Base-by-base conservation (phyloP, 805 yeast species). In the Nakazawaea ernobii region DNA sequence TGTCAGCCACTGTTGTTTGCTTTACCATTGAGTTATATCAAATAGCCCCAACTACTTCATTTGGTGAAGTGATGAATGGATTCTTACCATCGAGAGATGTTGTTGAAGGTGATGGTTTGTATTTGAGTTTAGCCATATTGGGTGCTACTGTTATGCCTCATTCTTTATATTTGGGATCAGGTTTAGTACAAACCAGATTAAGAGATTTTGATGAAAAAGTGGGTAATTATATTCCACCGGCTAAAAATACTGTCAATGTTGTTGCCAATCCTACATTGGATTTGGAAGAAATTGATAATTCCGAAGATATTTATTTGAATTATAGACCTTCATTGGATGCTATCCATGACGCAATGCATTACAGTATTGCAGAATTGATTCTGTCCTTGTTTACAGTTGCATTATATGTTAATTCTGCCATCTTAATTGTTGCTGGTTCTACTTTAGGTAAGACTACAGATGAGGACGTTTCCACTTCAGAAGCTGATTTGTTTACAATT, bases 121-220 rank as follows among this genome's bases (percentile, higher is more conserved):
- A 82, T 58, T 67, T 88, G 17, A 79, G 92, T 24, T 71, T 91
- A 54, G 96, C 95, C 26, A 86, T 90, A 42, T 70, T 89, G 46
- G 97, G 97, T 24, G 96, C 97, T 9, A 90, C 96, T 0, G 96
- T 90, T 24, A 90, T 90, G 97, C 97, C 97, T 1, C 96, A 90
- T 59, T 82, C 91, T 1, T 68, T 90, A 43, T 88, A 85, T 57
- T 68, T 90, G 48, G 96, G 96, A 1, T 84, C 94, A 0, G 92
- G 94, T 6, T 69, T 90, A 43, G 97, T 89, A 6, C 95, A 89
- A 61, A 86, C 96, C 24, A 75, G 97, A 53, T 69, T 90, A 39
- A 74, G 75, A 54, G 95, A 87, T 28, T 89, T 71, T 56, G 97
- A 90, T 61, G 55, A 73, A 2, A 71, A 75, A 49, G 42, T 50